Conservation (phyloP, 2,329 filamentous ascomycete species). For the Pseudogymnoascus sp. region DNA sequence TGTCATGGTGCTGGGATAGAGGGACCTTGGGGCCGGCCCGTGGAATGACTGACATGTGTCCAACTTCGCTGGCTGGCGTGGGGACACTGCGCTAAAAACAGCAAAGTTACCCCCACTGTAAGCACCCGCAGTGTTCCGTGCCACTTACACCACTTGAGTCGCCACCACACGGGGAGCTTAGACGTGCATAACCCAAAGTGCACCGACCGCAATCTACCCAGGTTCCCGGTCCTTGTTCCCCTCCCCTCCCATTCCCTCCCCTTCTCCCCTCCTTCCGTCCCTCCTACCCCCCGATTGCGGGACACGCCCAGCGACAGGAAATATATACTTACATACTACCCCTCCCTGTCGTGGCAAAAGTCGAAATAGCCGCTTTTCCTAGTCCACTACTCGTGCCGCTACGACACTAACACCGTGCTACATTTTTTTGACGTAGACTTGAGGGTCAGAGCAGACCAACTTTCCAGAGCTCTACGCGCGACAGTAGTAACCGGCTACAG, state of each 20-base stretch:
- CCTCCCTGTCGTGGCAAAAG: neutral
- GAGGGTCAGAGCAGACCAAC: neutral
- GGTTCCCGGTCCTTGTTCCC: neutral
- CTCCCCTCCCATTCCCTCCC: neutral
- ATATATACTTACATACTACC: constrained; percentile 3
- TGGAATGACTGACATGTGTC: neutral
- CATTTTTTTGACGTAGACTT: neutral
- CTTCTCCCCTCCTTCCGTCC: neutral
- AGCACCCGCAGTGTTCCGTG: neutral
- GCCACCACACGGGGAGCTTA: neutral
- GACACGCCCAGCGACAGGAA: neutral
- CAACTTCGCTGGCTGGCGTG: neutral
- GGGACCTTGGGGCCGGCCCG: neutral
- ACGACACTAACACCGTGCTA: neutral
- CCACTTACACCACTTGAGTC: neutral
- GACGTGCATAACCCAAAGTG: neutral
- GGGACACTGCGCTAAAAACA: neutral
- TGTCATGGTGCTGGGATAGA: neutral
- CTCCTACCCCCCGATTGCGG: neutral
- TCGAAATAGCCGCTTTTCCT: neutral
- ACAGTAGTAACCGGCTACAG: neutral
- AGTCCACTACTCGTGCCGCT: neutral
- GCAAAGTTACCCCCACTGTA: neutral
- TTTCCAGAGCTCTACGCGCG: neutral
- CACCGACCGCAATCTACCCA: neutral